Base-by-base conservation (phyloP, 1,139 yeast species). In the Blastobotrys aristatus region DNA sequence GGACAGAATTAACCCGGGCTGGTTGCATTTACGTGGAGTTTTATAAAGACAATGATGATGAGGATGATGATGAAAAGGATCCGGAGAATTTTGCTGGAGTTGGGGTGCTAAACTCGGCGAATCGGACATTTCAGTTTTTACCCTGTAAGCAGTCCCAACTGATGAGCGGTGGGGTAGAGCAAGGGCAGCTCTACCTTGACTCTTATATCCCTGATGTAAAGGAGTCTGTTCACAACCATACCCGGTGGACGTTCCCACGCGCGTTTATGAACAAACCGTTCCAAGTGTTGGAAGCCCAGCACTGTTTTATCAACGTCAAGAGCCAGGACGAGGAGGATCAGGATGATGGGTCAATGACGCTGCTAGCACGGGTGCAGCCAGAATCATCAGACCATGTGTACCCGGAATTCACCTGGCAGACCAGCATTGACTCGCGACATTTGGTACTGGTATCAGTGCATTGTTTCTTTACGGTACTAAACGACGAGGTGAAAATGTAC, bases 321-420 rank as follows among this genome's bases (percentile, higher is more conserved):
- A 34, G 27, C n/a, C 24, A 33, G 10, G 29, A 21, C 17, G 30
- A 22, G 5, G 30, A 21, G 5, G 30, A 22, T n/a, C 22, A n/a
- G 3, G 40, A 26, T 3, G 16, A 22, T 21, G 45, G 33, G 3
- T 7, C 6, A 13, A 5, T 43, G 14, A 29, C 6, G 14, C n/a
- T 27, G 30, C 13, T 43, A 16, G 22, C 46, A 16, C 17, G 46
- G 17, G 46, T 32, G 11, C 35, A 22, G 24, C 26, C 46, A 13
- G 17, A 29, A 5, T 2, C 27, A n/a, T 2, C 35, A 10, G 2
- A 22, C 8, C 36, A 41, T 2, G 7, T 6, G 4, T 43, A 36
- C 21, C 46, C 46, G 10, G 42, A 43, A n/a, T 43, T 43, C 36
- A 5, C 24, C 8, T 43, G 46, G 46, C 21, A 21, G n/a, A 14